These are phyloP conservation scores for Penicillium samsonianum DNA, from an alignment of 495 filamentous ascomycete genomes.

Conservation along the genomic window DNA sequence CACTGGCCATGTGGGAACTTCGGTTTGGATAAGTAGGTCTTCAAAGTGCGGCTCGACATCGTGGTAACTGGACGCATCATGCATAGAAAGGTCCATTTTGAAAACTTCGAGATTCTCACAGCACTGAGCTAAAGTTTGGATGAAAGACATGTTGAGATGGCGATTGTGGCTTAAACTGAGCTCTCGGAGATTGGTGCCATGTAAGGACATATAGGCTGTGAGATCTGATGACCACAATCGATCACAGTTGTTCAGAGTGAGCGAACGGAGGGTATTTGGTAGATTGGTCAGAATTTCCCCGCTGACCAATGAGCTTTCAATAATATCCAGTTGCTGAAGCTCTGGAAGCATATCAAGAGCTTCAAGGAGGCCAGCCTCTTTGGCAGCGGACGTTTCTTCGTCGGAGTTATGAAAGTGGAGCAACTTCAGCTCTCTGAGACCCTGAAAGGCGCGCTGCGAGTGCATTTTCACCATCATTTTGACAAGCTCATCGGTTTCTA, in stretches of 20 bases:
- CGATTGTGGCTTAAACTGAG: conserved; percentile 76
- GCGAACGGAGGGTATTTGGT: conserved; percentile 59
- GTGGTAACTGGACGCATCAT: conserved; percentile 56
- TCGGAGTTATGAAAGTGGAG: conserved; percentile 55
- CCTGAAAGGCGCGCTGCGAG: conserved; percentile 56
- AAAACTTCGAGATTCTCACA: conserved; percentile 71
- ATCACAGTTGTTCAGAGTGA: conserved; percentile 76
- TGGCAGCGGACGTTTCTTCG: conserved; percentile 21
- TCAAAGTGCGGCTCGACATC: conserved; percentile 73
- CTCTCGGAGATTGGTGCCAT: conserved; percentile 61
- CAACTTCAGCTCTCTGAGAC: conserved; percentile 59
- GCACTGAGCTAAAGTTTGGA: conserved; percentile 56
- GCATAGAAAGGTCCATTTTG: conserved; percentile 71
- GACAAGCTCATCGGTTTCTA: conserved; percentile 50
- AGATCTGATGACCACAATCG: conserved; percentile 62
- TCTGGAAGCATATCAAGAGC: conserved; percentile 61
- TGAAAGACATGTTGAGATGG: conserved; percentile 70
- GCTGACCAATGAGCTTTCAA: conserved; percentile 66
- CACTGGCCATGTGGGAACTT: conserved; percentile 74
- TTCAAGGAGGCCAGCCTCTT: conserved; percentile 52
- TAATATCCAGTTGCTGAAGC: conserved; percentile 64
- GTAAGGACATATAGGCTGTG: conserved; percentile 56
- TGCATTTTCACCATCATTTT: conserved; percentile 57
- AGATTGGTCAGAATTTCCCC: conserved; percentile 59
- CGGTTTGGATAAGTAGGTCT: conserved; percentile 54